phyloP scores from a whole-genome alignment of 768 basidiomycete species.

The Leccinum rimulosum region DNA sequence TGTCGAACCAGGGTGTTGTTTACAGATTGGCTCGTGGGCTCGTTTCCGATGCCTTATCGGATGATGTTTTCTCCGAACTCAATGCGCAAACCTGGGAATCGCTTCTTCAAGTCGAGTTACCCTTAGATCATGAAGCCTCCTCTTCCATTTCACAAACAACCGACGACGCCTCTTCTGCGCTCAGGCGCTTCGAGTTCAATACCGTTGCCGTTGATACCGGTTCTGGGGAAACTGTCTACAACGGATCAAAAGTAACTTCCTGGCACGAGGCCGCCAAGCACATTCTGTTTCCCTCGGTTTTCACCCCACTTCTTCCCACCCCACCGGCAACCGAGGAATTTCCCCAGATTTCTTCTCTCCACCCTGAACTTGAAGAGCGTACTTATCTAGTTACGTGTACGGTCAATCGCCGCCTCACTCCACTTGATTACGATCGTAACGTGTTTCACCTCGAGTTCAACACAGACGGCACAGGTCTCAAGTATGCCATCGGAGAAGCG shows the following conservation, averaged over 20 bases:
- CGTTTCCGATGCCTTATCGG: slow-evolving; percentile 46
- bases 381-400: slow-evolving; percentile 93
- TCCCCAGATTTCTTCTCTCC: slow-evolving; percentile 65
- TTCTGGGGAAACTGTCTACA: slow-evolving; percentile 53
- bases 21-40: slow-evolving; percentile 47
- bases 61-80: slow-evolving; percentile 44
- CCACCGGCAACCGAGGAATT: slow-evolving; percentile 39
- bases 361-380: slow-evolving; percentile 83
- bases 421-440: slow-evolving; percentile 94
- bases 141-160: slow-evolving; percentile 19
- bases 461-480: slow-evolving; percentile 86
- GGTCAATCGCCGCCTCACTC: slow-evolving; percentile 93
- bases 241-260: slow-evolving; percentile 58
- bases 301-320: slow-evolving; percentile 47
- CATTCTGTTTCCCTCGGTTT: slow-evolving; percentile 82
- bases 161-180: slow-evolving; percentile 25
- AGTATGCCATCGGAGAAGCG: slow-evolving; percentile 95
- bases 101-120: slow-evolving; percentile 54
- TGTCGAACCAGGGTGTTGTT: slow-evolving; percentile 53
- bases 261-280: slow-evolving; percentile 91
- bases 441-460: slow-evolving; percentile 99
- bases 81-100: slow-evolving; percentile 63
- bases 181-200: slow-evolving; percentile 68
- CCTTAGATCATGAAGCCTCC: slow-evolving; percentile 19
- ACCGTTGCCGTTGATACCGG: slow-evolving; percentile 68